Percentiles rank a stretch among this genome's conserved stretches.
phyloP scores from a whole-genome alignment of 495 filamentous ascomycete genomes.

The Aspergillus wentii region DNA sequence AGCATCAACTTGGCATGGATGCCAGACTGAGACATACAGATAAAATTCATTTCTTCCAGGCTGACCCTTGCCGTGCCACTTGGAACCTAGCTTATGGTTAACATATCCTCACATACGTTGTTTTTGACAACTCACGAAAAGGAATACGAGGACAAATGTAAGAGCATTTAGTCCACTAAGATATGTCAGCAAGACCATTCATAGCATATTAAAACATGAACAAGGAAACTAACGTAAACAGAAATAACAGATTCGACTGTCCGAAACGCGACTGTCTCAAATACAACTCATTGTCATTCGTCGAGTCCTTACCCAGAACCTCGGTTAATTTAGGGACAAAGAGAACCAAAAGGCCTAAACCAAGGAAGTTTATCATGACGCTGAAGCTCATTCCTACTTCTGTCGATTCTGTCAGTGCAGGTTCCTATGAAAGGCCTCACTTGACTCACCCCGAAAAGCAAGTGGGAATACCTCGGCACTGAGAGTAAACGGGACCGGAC shows the following conservation, averaged over 20 bases:
- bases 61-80: constrained; percentile 19
- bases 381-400: constrained; percentile 67
- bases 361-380: constrained; percentile 58
- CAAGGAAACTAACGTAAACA: constrained; percentile 10
- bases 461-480: constrained; percentile 68
- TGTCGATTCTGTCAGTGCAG: constrained; percentile 3
- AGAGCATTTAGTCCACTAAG: constrained; percentile 49
- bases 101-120: constrained; percentile 7
- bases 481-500: constrained; percentile 11
- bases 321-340: constrained; percentile 17
- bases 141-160: constrained; percentile 59
- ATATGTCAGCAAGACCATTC: neutral
- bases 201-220: neutral
- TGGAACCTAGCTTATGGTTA: constrained; percentile 5
- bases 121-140: constrained; percentile 38
- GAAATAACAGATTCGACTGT: constrained; percentile 13
- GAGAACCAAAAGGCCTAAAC: constrained; percentile 18
- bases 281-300: no score
- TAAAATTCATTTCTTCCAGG: constrained; percentile 26
- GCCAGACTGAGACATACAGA: constrained; percentile 22
- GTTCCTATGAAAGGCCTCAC: neutral
- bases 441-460: constrained; percentile 48
- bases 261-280: no score
- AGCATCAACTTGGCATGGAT: neutral
- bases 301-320: no score